phyloP scores from a whole-genome alignment of 2,329 filamentous ascomycete species.

The Fusarium brevicatenulatum region DNA sequence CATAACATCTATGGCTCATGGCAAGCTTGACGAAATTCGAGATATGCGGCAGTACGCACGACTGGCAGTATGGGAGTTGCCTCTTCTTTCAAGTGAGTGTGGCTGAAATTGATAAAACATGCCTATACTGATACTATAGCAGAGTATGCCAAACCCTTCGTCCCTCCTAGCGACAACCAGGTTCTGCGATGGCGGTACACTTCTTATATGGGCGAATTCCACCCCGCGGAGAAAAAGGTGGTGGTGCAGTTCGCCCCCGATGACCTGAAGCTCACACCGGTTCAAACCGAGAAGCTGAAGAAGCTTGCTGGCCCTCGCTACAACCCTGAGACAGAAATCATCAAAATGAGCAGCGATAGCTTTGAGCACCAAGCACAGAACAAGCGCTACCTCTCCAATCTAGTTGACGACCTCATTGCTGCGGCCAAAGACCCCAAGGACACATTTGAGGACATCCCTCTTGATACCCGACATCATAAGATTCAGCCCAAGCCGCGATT shows the following conservation, averaged over 20 bases:
- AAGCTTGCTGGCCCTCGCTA: constrained; percentile 89
- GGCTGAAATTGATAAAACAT: not conserved
- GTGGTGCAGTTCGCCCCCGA: constrained; percentile 86
- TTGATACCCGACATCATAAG: constrained; percentile 88
- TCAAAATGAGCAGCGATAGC: constrained; percentile 92
- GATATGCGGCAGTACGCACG: constrained; percentile 90
- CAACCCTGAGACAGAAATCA: constrained; percentile 82
- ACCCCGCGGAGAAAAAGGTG: constrained; percentile 92
- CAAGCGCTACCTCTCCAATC: constrained; percentile 89
- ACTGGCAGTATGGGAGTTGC: constrained; percentile 95
- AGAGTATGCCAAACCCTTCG: constrained; percentile 88
- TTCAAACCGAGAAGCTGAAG: constrained; percentile 81
- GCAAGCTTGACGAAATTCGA: constrained; percentile 86
- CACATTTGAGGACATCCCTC: constrained; percentile 86
- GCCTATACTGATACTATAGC: constrained; percentile 24
- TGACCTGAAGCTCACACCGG: constrained; percentile 75
- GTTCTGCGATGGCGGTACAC: constrained; percentile 96
- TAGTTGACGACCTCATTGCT: constrained; percentile 76
- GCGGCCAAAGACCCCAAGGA: constrained; percentile 83
- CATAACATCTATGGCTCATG: constrained; percentile 84
- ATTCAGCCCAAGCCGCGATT: constrained; percentile 75
- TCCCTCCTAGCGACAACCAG: constrained; percentile 71
- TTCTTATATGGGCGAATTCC: constrained; percentile 92
- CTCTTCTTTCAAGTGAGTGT: constrained; percentile 81
- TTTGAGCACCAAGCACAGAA: constrained; percentile 93